Evolutionary conservation across 78 protist species (phyloP).

Genomic region (Dictyostelium discoideum): dicty_2.7 NC_007088.5:4779001-4779500

Average conservation of each 20-base stretch:
- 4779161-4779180: constrained; percentile 23
- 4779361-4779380: background rate
- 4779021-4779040: background rate
- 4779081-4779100: background rate
- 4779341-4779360: background rate
- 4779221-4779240: constrained; percentile 49
- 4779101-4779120: background rate
- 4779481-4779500: background rate
- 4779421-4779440: background rate
- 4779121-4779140: constrained; percentile 10
- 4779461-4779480: background rate
- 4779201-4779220: constrained; percentile 13
- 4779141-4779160: constrained; percentile 43
- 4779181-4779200: background rate
- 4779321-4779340: background rate
- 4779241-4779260: constrained; percentile 60
- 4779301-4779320: constrained; percentile 54
- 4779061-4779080: background rate
- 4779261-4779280: constrained; percentile 78
- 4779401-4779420: background rate
- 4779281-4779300: constrained; percentile 74
- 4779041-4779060: background rate
- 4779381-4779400: background rate
- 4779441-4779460: background rate
- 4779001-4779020: background rate